Base-by-base conservation (phyloP, 2,329 filamentous ascomycete genomes). In the Penicillium sp. region DNA sequence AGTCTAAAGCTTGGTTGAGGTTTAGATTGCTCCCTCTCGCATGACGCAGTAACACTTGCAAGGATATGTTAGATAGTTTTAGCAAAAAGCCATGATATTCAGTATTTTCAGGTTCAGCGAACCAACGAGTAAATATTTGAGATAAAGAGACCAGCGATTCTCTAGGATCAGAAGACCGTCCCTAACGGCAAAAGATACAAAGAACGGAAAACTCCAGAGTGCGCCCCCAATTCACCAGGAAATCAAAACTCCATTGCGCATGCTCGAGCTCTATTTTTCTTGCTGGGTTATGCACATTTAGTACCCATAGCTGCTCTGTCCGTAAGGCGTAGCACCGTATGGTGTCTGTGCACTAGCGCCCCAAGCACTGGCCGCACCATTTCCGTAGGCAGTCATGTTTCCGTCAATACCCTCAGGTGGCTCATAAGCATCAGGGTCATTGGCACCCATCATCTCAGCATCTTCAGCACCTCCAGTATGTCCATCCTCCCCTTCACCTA, bases 271-370 rank as follows among this genome's bases (percentile, higher is more conserved):
- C 53, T 53, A 37, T 60, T 56, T 54, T 57, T 33, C 44, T 53
- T 44, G n/a, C 50, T 40, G 43, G 36, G 25, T 46, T 22, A 26
- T 19, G 28, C 19, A 48, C 50, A 43, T 57, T 58, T 60, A 72
- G 44, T 62, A 70, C 36, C 69, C 70, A 57, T 71, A 75, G 10
- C 70, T 67, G 50, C 63, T 70, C 56, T 76, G 75, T n/a, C 84
- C 84, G 66, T 87, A 87, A 10, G 84, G 83, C 11, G 84, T 86
- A 28, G 82, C 82, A 38, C 83, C 83, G 65, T 82, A 85, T 6
- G 82, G 82, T 22, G 83, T 85, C 50, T 80, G 75, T 19, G 77
- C 82, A 47, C 76, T 80, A 35, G 79, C 84, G 17, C 88, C 88
- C 84, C 89, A 92, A 17, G 84, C 78, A 67, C 83, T 88, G 58